A percentile compares a stretch with the other conserved stretches of the same genome.
Conservation (phyloP, 441 rosid genomes). For the Macaranga tanarius region DNA sequence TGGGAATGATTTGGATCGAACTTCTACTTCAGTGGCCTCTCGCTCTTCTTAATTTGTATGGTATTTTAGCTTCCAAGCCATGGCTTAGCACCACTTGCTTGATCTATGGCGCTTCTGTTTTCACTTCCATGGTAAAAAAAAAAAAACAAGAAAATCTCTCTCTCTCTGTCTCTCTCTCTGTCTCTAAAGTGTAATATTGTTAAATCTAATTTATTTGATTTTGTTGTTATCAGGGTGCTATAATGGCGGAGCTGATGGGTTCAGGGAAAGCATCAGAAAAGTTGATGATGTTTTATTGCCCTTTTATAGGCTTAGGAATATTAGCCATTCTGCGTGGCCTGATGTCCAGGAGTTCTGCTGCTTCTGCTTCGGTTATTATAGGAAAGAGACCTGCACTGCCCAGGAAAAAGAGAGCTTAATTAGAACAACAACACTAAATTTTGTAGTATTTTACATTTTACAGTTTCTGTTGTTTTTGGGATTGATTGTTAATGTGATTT, state of each 20-base stretch:
- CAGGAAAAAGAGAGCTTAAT: conserved; percentile 58
- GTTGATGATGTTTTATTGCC: conserved; percentile 52
- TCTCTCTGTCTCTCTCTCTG: background rate
- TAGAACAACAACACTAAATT: background rate
- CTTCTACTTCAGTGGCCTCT: conserved; percentile 81
- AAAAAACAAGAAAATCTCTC: too few relatives aligned
- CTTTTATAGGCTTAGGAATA: conserved; percentile 59
- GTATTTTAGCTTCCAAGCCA: conserved; percentile 50
- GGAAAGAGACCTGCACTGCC: conserved; percentile 46
- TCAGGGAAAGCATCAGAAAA: conserved; percentile 63
- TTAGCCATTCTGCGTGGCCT: conserved; percentile 69
- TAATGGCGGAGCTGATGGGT: conserved; percentile 56
- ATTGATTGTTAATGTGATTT: background rate
- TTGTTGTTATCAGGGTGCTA: conserved; percentile 44
- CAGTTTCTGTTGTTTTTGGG: background rate
- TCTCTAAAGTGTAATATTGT: background rate
- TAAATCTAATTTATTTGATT: too few relatives aligned
- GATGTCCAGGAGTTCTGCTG: conserved; percentile 28
- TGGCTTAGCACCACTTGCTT: conserved; percentile 78
- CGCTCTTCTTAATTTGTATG: conserved; percentile 52
- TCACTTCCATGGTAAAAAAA: conserved; percentile 62
- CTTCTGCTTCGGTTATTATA: conserved; percentile 18
- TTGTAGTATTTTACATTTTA: background rate
- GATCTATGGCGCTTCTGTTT: conserved; percentile 60
- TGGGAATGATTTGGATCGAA: conserved; percentile 68